Conservation (phyloP, 2,329 filamentous ascomycete species). For the Paracorniculantispora psalliotae region DNA sequence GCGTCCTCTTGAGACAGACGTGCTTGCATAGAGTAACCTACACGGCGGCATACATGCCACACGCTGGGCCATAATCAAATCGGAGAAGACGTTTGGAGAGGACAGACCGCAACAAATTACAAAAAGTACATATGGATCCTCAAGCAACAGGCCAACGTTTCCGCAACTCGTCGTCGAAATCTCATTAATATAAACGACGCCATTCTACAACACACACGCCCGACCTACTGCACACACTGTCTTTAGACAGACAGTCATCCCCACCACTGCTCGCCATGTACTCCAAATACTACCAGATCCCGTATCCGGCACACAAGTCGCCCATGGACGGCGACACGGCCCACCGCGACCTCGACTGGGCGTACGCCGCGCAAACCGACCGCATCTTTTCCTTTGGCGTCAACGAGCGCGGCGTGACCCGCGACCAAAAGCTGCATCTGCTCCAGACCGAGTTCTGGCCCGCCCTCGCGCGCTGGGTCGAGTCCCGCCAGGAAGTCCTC, state of each 20-base stretch:
- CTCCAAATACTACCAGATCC: constrained; percentile 15
- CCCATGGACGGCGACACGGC: constrained; percentile 21
- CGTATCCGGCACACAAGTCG: constrained; percentile 21
- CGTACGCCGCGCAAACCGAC: constrained; percentile 18
- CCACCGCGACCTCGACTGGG: constrained; percentile 21
- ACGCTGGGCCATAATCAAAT: background rate
- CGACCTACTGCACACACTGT: background rate
- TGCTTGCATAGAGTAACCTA: background rate
- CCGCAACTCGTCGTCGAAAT: constrained; percentile 12
- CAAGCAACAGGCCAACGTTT: constrained; percentile 11
- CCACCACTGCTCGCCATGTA: too few relatives aligned
- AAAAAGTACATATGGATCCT: constrained; percentile 10
- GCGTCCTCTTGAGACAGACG: background rate
- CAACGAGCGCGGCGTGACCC: constrained; percentile 15
- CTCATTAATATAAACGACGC: background rate
- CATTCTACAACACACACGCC: background rate
- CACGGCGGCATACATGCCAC: background rate
- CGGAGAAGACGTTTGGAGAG: background rate
- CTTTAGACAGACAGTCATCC: too few relatives aligned
- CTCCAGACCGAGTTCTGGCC: constrained; percentile 24
- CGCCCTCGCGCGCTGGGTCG: constrained; percentile 22
- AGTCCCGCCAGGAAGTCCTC: constrained; percentile 19
- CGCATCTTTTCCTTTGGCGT: constrained; percentile 17
- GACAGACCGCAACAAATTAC: background rate
- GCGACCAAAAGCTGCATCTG: constrained; percentile 19